Evolutionary conservation across 2,329 filamentous ascomycete species (phyloP).

Genomic region (Boeremia exigua): DNA sequence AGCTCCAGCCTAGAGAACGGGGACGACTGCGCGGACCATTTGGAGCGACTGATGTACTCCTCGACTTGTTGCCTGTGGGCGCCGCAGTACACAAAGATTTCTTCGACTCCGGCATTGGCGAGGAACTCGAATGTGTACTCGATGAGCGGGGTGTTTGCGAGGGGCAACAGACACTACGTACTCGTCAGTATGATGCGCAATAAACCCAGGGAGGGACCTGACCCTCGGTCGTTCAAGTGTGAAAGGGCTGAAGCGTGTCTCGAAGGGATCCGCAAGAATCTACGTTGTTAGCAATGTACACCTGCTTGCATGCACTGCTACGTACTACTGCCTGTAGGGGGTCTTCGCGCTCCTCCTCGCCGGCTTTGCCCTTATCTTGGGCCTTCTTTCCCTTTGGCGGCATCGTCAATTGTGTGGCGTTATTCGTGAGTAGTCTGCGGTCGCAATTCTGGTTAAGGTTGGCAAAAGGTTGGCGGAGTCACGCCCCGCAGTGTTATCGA

Average conservation of each 20-base stretch:
- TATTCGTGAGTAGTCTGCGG: background rate
- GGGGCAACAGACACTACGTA: constrained; percentile 81
- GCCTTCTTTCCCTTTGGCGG: constrained; percentile 57
- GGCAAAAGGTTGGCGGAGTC: constrained; percentile 17
- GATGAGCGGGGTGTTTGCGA: constrained; percentile 93
- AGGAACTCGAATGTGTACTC: constrained; percentile 98
- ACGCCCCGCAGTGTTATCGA: constrained; percentile 19
- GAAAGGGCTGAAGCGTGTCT: constrained; percentile 88
- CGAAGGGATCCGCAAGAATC: constrained; percentile 93
- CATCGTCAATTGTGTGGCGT: constrained; percentile 43
- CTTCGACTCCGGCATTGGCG: constrained; percentile 91
- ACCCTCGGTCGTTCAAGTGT: constrained; percentile 88
- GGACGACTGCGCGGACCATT: constrained; percentile 74
- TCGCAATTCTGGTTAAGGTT: background rate
- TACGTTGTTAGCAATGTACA: constrained; percentile 48
- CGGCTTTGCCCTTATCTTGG: constrained; percentile 47
- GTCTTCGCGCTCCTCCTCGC: constrained; percentile 66
- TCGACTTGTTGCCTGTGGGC: constrained; percentile 88
- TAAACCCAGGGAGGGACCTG: background rate
- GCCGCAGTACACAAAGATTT: constrained; percentile 91
- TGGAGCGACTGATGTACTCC: constrained; percentile 79
- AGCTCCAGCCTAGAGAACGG: constrained; percentile 84
- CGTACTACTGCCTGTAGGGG: constrained; percentile 68
- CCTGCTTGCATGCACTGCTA: constrained; percentile 20
- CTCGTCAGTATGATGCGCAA: constrained; percentile 26